A percentile compares a stretch with the other conserved stretches of the same genome.
Conservation (phyloP, 78 protist species). For the Dictyostelium intermedium region DNA sequence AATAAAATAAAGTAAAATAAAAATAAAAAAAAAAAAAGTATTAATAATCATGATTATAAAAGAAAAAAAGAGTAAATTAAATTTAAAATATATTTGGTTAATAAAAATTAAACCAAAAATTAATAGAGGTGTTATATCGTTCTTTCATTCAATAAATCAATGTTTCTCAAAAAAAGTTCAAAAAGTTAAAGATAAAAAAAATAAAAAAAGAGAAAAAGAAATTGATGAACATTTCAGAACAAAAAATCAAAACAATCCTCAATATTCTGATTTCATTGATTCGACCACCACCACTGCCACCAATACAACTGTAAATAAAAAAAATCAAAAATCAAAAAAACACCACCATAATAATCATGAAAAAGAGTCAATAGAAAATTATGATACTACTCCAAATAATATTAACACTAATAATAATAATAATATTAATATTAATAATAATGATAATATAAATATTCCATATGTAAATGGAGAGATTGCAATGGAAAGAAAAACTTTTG, state of each 20-base stretch:
- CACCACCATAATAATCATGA: neutral
- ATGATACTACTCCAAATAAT: neutral
- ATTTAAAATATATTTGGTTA: conserved; percentile 12
- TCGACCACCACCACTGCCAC: no score
- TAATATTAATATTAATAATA: neutral
- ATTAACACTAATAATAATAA: neutral
- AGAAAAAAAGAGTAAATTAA: conserved; percentile 7
- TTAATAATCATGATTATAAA: neutral
- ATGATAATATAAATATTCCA: neutral
- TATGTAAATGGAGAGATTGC: neutral
- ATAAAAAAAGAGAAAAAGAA: conserved; percentile 7
- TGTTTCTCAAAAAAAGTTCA: neutral
- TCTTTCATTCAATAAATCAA: neutral
- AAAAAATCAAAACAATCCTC: neutral
- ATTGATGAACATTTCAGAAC: neutral
- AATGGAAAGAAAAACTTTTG: neutral
- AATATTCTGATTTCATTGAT: neutral
- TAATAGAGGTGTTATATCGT: neutral
- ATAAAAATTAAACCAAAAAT: conserved; percentile 19
- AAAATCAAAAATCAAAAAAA: neutral
- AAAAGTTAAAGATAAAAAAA: neutral
- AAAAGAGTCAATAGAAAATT: neutral
- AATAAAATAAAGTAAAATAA: neutral
- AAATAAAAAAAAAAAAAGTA: neutral
- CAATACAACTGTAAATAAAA: neutral